phyloP scores from a whole-genome alignment of 2,329 filamentous ascomycete genomes.

The Lachnellula willkommii region DNA sequence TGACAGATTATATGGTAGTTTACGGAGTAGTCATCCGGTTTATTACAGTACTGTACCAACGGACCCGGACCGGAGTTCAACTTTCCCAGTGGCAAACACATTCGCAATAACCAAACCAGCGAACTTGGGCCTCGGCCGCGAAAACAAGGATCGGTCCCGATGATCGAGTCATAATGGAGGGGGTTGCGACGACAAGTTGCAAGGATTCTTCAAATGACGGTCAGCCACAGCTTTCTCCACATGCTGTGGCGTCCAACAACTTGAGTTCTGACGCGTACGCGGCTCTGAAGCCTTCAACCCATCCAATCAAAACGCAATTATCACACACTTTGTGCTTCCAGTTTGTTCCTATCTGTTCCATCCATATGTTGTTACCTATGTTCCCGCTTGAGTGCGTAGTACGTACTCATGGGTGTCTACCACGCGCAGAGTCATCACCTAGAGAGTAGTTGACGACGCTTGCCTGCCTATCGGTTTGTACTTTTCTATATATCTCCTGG shows the following conservation, averaged over 20 bases:
- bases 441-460: conserved; percentile 2
- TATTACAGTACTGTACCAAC: too few relatives aligned
- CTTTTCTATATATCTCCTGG: conserved; percentile 16
- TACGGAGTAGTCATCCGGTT: too few relatives aligned
- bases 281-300: conserved; percentile 7
- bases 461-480: conserved; percentile 2
- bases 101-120: background rate
- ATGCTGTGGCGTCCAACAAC: conserved; percentile 8
- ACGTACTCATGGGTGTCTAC: background rate
- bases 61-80: background rate
- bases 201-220: conserved; percentile 2
- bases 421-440: conserved; percentile 8
- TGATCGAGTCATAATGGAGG: conserved; percentile 4
- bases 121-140: background rate
- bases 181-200: conserved; percentile 22
- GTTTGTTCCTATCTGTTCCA: conserved; percentile 15
- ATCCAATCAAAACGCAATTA: conserved; percentile 8
- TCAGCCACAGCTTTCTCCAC: conserved; percentile 11
- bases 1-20: background rate
- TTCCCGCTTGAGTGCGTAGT: conserved; percentile 6
- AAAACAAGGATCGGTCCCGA: background rate
- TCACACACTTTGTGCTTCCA: conserved; percentile 2
- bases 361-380: conserved; percentile 4
- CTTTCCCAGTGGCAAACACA: background rate
- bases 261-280: conserved; percentile 5